phyloP scores from a whole-genome alignment of 768 basidiomycete genomes.

The Phylloporus scabripes region DNA sequence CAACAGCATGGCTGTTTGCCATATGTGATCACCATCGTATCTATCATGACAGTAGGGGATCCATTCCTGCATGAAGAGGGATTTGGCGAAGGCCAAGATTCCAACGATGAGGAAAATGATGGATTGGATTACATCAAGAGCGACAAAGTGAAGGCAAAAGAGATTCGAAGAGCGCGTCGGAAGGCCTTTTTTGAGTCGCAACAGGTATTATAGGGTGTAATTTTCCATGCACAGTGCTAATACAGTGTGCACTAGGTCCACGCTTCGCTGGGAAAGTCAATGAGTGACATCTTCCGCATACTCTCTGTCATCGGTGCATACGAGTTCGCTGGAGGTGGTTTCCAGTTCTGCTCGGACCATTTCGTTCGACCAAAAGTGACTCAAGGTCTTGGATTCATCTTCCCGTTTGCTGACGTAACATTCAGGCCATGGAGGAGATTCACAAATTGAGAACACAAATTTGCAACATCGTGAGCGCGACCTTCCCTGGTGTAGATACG shows the following conservation, averaged over 20 bases:
- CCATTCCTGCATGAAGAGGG: conserved; percentile 87
- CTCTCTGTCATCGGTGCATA: conserved; percentile 96
- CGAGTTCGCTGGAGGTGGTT: conserved; percentile 81
- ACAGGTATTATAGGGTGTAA: conserved; percentile 42
- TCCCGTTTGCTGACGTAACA: background rate
- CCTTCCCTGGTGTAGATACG: conserved; percentile 60
- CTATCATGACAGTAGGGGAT: conserved; percentile 89
- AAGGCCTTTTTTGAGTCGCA: conserved; percentile 82
- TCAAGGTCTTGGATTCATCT: background rate
- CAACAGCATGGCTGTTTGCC: conserved; percentile 87
- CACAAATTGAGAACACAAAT: conserved; percentile 92
- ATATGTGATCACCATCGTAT: conserved; percentile 87
- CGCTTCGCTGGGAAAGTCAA: conserved; percentile 68
- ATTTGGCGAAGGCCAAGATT: conserved; percentile 41
- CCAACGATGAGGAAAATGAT: conserved; percentile 34
- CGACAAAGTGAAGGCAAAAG: conserved; percentile 47
- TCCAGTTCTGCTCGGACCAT: conserved; percentile 79
- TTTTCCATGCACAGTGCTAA: conserved; percentile 1
- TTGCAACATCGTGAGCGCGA: conserved; percentile 73
- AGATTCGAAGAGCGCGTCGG: conserved; percentile 53
- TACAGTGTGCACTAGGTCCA: conserved; percentile 48
- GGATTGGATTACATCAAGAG: conserved; percentile 43
- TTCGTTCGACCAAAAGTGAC: conserved; percentile 85
- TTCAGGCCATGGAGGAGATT: conserved; percentile 96
- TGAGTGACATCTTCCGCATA: conserved; percentile 82